Conservation (phyloP, 1,284 basidiomycete species). For the Anthracocystis setariae region DNA sequence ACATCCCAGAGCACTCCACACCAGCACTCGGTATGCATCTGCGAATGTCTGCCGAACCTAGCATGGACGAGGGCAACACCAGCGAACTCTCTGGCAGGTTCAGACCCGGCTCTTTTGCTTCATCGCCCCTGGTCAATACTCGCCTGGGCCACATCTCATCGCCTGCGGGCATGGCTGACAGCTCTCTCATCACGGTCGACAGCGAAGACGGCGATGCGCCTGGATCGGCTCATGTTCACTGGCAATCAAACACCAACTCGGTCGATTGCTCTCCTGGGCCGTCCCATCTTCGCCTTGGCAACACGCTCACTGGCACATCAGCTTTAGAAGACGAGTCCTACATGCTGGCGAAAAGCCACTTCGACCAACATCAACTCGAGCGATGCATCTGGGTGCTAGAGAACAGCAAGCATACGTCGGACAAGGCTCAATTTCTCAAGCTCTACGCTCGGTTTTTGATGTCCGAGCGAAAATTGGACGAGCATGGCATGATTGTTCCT, state of each 20-base stretch:
- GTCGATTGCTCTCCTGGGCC: constrained; percentile 36
- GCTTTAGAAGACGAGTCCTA: constrained; percentile 71
- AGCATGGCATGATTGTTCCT: constrained; percentile 54
- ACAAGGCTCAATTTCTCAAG: constrained; percentile 79
- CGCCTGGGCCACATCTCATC: constrained; percentile 15
- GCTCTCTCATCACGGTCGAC: constrained; percentile 46
- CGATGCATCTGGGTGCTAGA: constrained; percentile 73
- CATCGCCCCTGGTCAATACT: constrained; percentile 33
- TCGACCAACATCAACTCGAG: constrained; percentile 82
- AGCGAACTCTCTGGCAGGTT: constrained; percentile 34
- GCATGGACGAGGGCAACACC: constrained; percentile 23
- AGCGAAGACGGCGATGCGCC: constrained; percentile 31
- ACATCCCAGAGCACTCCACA: constrained; percentile 62
- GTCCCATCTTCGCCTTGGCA: constrained; percentile 12
- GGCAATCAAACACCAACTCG: constrained; percentile 48
- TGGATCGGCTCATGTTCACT: constrained; percentile 49
- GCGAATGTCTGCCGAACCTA: constrained; percentile 36
- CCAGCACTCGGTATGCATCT: constrained; percentile 56
- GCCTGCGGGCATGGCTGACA: constrained; percentile 29
- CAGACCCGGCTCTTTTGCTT: constrained; percentile 12
- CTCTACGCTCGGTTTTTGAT: constrained; percentile 82
- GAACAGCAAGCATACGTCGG: constrained; percentile 17
- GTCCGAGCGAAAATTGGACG: constrained; percentile 55
- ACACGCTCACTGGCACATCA: not conserved
- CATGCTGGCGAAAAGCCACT: constrained; percentile 78